Conservation (phyloP, 768 basidiomycete species). For the Favolaschia claudopus region DNA sequence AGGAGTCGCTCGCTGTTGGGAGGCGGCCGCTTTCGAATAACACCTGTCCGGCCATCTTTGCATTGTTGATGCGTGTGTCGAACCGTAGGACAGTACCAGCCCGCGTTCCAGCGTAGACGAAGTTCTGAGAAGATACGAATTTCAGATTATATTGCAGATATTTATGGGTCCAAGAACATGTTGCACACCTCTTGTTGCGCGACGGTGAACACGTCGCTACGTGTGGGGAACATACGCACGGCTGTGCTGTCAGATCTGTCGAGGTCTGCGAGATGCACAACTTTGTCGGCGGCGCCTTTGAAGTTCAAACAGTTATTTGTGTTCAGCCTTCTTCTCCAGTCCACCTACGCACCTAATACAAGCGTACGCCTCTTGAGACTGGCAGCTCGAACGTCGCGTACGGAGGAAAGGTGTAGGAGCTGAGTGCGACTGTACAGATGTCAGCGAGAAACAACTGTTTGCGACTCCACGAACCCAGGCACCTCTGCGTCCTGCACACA, state of each 20-base stretch:
- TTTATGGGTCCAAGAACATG: not conserved
- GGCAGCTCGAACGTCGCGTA: slow-evolving; percentile 21
- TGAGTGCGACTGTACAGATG: slow-evolving; percentile 1
- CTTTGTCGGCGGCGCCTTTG: slow-evolving; percentile 12
- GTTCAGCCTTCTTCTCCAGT: too few relatives aligned
- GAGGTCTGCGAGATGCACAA: slow-evolving; percentile 11
- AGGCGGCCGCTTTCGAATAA: slow-evolving; percentile 1
- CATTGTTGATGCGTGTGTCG: slow-evolving; percentile 12
- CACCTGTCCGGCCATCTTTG: not conserved
- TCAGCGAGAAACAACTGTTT: not conserved
- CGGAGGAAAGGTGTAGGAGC: slow-evolving; percentile 10
- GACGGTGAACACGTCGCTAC: slow-evolving; percentile 23
- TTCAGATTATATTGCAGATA: too few relatives aligned
- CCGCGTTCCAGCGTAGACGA: slow-evolving; percentile 24
- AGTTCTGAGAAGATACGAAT: not conserved
- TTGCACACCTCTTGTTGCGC: slow-evolving; percentile 15
- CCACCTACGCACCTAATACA: slow-evolving; percentile 8
- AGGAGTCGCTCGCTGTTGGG: slow-evolving; percentile 23
- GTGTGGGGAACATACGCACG: slow-evolving; percentile 14
- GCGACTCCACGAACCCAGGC: slow-evolving; percentile 4
- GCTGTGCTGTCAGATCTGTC: not conserved
- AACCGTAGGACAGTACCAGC: slow-evolving; percentile 18
- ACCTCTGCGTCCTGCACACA: slow-evolving; percentile 10
- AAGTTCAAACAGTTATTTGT: not conserved
- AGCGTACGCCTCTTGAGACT: slow-evolving; percentile 16